Conservation (phyloP, 2,329 filamentous ascomycete species). For the Ceratocystis variospora region DNA sequence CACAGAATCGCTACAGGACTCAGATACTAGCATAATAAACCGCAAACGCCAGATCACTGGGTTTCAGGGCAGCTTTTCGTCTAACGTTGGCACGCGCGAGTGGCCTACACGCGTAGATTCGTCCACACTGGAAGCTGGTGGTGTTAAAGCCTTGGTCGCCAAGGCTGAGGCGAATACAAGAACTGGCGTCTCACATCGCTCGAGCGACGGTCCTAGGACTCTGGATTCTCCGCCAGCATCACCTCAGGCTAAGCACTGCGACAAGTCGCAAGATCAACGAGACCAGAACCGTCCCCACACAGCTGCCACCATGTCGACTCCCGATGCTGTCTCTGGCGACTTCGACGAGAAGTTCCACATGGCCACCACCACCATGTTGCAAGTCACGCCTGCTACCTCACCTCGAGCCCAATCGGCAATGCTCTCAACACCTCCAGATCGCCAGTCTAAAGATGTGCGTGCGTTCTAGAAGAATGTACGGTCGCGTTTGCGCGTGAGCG, state of each 20-base stretch:
- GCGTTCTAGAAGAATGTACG: constrained; percentile 21
- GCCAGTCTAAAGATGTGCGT: constrained; percentile 16
- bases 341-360: neutral
- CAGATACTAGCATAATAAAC: constrained; percentile 15
- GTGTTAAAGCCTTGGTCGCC: constrained; percentile 3
- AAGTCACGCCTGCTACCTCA: constrained; percentile 1
- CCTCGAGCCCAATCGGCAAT: neutral
- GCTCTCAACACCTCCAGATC: constrained; percentile 11
- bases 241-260: neutral
- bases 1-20: neutral
- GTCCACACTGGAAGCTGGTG: neutral
- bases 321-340: neutral
- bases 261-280: neutral
- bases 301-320: neutral
- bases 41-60: constrained; percentile 17
- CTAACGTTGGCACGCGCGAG: constrained; percentile 18
- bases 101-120: constrained; percentile 13
- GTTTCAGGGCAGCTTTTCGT: constrained; percentile 18
- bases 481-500: constrained; percentile 16
- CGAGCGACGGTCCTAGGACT: neutral
- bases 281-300: neutral
- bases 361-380: neutral
- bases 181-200: neutral
- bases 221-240: constrained; percentile 3
- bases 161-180: constrained; percentile 1